Conservation (phyloP, 1,284 basidiomycete species). For the Rhodotorula mucilaginosa region DNA sequence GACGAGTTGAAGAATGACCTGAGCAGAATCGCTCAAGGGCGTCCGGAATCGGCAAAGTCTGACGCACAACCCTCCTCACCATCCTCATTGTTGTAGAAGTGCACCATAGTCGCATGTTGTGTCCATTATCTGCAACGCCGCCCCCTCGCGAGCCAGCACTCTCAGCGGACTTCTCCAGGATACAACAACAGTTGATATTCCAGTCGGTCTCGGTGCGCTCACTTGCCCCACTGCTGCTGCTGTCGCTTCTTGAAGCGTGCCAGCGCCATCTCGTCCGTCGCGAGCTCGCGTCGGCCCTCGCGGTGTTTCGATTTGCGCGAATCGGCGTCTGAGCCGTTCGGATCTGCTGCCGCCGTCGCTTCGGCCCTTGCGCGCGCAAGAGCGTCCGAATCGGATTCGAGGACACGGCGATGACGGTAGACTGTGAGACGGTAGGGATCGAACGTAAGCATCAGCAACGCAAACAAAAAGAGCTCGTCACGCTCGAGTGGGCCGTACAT, state of each 20-base stretch:
- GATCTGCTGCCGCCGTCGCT: conserved; percentile 63
- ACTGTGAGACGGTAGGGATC: conserved; percentile 54
- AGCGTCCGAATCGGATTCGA: conserved; percentile 80
- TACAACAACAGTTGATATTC: background rate
- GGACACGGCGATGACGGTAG: conserved; percentile 71
- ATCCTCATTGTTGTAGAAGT: no score
- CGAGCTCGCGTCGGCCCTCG: conserved; percentile 64
- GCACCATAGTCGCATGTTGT: no score
- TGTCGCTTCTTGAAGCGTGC: conserved; percentile 82
- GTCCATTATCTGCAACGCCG: no score
- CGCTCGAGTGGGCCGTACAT: conserved; percentile 59
- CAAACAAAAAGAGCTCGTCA: background rate
- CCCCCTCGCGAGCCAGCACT: background rate
- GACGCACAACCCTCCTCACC: background rate
- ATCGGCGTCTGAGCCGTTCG: conserved; percentile 9
- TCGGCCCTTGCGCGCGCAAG: conserved; percentile 77
- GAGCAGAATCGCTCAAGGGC: background rate
- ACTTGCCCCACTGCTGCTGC: conserved; percentile 45
- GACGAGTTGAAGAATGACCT: background rate
- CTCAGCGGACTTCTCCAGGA: no score
- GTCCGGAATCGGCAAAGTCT: background rate
- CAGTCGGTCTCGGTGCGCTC: background rate
- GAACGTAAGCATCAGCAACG: background rate
- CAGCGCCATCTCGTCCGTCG: conserved; percentile 89
- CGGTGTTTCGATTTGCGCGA: conserved; percentile 61